A percentile compares a stretch with the other conserved stretches of the same genome.
phyloP scores from a whole-genome alignment of 1,139 yeast species.

The Scheffersomyces cryptocercus region DNA sequence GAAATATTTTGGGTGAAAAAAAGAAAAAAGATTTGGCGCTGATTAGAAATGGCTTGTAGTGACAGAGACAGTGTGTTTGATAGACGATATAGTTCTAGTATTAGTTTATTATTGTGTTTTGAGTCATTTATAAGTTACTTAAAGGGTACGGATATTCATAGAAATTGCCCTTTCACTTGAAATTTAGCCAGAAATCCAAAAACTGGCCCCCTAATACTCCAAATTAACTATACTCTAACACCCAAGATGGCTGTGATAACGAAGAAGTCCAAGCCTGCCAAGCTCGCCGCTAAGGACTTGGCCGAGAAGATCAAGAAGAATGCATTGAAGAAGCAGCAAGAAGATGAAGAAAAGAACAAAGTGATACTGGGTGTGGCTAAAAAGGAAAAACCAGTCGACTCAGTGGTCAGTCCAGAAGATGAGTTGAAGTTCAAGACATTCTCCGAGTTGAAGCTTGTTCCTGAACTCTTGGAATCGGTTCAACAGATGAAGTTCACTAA shows the following conservation, averaged over 20 bases:
- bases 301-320: slow-evolving; percentile 57
- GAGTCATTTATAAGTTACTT: too few species aligned
- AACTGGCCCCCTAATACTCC: too few species aligned
- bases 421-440: slow-evolving; percentile 43
- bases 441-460: slow-evolving; percentile 63
- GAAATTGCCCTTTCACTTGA: too few species aligned
- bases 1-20: too few species aligned
- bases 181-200: too few species aligned
- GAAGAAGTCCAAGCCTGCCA: slow-evolving; percentile 2
- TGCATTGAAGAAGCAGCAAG: slow-evolving; percentile 37
- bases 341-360: not conserved
- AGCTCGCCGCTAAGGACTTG: slow-evolving; percentile 29
- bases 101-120: too few species aligned
- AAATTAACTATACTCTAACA: too few species aligned
- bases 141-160: too few species aligned
- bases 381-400: slow-evolving; percentile 17
- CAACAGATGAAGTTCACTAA: slow-evolving; percentile 61
- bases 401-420: slow-evolving; percentile 18
- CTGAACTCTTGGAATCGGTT: slow-evolving; percentile 81
- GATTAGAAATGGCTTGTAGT: too few species aligned
- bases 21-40: too few species aligned
- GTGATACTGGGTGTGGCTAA: not conserved
- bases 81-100: too few species aligned
- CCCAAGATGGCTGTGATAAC: not conserved
- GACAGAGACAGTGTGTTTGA: too few species aligned